phyloP scores from a whole-genome alignment of 1,284 basidiomycete genomes.

The Cryptococcus sp. region DNA sequence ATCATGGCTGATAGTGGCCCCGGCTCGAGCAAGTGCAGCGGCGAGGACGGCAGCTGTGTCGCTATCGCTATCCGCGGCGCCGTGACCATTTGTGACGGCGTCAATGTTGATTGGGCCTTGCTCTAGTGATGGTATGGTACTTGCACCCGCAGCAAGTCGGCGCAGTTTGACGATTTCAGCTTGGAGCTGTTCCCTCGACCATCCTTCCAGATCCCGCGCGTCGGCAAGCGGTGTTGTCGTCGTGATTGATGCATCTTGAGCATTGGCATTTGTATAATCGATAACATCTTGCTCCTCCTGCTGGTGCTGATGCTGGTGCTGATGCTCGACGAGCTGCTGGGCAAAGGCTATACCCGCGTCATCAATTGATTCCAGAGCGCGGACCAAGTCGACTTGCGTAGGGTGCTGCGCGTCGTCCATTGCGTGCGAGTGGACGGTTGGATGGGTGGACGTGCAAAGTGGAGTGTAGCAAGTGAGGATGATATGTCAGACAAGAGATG shows the following conservation, averaged over 20 bases:
- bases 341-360: constrained; percentile 4
- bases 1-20: not conserved
- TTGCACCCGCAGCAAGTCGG: constrained; percentile 5
- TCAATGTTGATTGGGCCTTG: too few species aligned
- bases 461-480: not conserved
- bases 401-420: constrained; percentile 1
- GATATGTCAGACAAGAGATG: not conserved
- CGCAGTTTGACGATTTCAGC: constrained; percentile 36
- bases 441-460: not conserved
- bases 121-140: not conserved
- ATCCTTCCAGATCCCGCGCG: constrained; percentile 17
- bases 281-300: not conserved
- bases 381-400: constrained; percentile 16
- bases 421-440: not conserved
- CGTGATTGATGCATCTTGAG: not conserved
- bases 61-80: not conserved
- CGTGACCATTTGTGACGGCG: too few species aligned
- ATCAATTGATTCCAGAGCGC: constrained; percentile 18
- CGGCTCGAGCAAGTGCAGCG: not conserved
- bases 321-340: not conserved
- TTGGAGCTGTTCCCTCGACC: constrained; percentile 33
- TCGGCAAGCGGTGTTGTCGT: not conserved
- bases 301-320: not conserved
- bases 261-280: not conserved
- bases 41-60: not conserved